Percentiles rank a stretch among this genome's conserved stretches.
Conservation (phyloP, 1,139 yeast genomes). For the Meyerozyma carpophila region DNA sequence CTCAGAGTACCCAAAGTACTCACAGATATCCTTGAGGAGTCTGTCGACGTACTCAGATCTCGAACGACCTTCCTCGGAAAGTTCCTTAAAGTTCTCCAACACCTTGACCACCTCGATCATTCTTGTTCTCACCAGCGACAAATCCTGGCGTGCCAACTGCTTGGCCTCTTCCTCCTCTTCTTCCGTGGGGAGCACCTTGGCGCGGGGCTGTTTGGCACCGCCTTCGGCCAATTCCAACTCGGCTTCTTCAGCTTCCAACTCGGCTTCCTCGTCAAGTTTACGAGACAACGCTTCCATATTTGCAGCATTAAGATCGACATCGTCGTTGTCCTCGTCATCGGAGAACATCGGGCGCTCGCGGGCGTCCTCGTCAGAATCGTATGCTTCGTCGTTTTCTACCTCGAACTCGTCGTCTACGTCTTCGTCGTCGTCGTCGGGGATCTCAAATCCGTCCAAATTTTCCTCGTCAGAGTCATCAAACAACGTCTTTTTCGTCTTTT, state of each 20-base stretch:
- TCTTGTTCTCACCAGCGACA: constrained; percentile 82
- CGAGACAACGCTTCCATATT: constrained; percentile 81
- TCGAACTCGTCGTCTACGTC: constrained; percentile 51
- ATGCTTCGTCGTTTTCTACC: constrained; percentile 41
- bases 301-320: constrained; percentile 75
- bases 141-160: constrained; percentile 51
- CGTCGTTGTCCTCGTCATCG: constrained; percentile 73
- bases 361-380: constrained; percentile 51
- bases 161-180: constrained; percentile 50
- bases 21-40: constrained; percentile 77
- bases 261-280: constrained; percentile 67
- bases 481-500: constrained; percentile 55
- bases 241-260: constrained; percentile 70
- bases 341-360: constrained; percentile 78
- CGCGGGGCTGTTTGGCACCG: constrained; percentile 62
- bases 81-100: constrained; percentile 80
- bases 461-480: constrained; percentile 68
- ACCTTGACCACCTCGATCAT: constrained; percentile 95
- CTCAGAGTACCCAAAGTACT: constrained; percentile 94
- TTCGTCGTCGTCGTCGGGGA: constrained; percentile 21
- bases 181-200: constrained; percentile 58
- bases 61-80: constrained; percentile 83
- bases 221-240: constrained; percentile 66
- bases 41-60: constrained; percentile 78
- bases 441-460: constrained; percentile 41